Evolutionary conservation across 2,329 filamentous ascomycete genomes (phyloP).

Genomic region (Trichoderma brevicompactum): DNA sequence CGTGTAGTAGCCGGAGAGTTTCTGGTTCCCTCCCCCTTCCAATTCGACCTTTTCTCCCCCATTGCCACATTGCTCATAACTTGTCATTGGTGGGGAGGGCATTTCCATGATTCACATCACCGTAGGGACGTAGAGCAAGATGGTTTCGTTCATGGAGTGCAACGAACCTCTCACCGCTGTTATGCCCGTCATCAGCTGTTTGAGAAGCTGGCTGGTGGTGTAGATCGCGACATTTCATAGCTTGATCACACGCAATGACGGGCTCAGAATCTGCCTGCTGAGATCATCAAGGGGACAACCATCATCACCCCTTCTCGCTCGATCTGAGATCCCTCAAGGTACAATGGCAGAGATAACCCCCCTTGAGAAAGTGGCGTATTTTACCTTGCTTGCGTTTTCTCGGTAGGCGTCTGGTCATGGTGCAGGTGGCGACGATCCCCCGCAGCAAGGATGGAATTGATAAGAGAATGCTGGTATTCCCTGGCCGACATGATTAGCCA

Average conservation of each 20-base stretch:
- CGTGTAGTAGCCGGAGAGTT: neutral
- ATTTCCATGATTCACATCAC: neutral
- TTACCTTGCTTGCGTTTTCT: slow-evolving; percentile 13
- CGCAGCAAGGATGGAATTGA: slow-evolving; percentile 25
- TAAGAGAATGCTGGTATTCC: slow-evolving; percentile 15
- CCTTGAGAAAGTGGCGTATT: slow-evolving; percentile 21
- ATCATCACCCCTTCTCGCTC: neutral
- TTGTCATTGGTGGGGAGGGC: neutral
- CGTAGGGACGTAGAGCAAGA: neutral
- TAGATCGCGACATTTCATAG: slow-evolving; percentile 1
- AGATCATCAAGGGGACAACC: neutral
- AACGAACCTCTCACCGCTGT: slow-evolving; percentile 14
- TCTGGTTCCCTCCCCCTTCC: neutral
- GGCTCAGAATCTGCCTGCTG: neutral
- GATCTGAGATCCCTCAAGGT: slow-evolving; percentile 8
- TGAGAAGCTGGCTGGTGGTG: too few species aligned
- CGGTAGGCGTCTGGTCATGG: slow-evolving; percentile 1
- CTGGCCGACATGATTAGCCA: slow-evolving; percentile 20
- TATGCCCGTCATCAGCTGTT: slow-evolving; percentile 6
- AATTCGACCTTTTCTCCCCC: neutral
- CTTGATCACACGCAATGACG: slow-evolving; percentile 8
- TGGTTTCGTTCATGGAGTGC: neutral
- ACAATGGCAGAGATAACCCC: slow-evolving; percentile 4
- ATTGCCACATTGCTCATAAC: neutral
- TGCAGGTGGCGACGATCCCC: slow-evolving; percentile 24